Base-by-base conservation (phyloP, 164 flowering plant species). In the Macadamia integrifolia region DNA sequence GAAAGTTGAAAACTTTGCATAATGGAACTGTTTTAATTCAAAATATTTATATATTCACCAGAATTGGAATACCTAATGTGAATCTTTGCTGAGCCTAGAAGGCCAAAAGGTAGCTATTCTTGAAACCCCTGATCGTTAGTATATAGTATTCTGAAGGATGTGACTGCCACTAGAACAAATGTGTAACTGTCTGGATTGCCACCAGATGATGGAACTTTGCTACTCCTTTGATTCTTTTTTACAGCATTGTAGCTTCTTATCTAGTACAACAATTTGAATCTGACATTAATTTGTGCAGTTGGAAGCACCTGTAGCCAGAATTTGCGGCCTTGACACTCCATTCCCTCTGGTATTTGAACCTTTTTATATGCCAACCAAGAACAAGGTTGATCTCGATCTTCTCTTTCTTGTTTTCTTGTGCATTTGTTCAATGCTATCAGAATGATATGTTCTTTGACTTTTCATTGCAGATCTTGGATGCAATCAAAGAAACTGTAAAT, bases 291-390 rank as follows among this genome's bases (percentile, higher is more conserved):
- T 55, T 40, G 69, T 80, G 83, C 91, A 94, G 99, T 77, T 94
- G 67, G 97, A 92, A 84, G 96, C 99, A 43, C 99, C 99, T 2
- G 87, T 92, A 40, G 80, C 92, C 52, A 85, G 99, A 74, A 78
- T 90, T 4, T 94, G 99, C 43, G 97, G 99, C 18, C 81, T 92
- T 55, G 99, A 94, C 72, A 94, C 97, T 15, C 99, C 99, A 18
- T 92, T 92, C 69, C 99, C 99, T 44, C 92, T 92, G 40, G 97
- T 92, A 12, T 92, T 86, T 62, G 99, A 94, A 69, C 97, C 99
- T 1, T 94, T 94, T 71, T 92, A 90, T 72, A 73, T 94, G 91
- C 97, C 99, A 6, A 87, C 85, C 52, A 90, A 88, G 78, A 94
- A 92, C 81, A 92, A 92, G 90, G 99, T 84, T 57, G 10, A 0